These are phyloP conservation scores for Dryas integrifolia DNA, from an alignment of 331 rosid genomes.

Conservation along the genomic window DNA sequence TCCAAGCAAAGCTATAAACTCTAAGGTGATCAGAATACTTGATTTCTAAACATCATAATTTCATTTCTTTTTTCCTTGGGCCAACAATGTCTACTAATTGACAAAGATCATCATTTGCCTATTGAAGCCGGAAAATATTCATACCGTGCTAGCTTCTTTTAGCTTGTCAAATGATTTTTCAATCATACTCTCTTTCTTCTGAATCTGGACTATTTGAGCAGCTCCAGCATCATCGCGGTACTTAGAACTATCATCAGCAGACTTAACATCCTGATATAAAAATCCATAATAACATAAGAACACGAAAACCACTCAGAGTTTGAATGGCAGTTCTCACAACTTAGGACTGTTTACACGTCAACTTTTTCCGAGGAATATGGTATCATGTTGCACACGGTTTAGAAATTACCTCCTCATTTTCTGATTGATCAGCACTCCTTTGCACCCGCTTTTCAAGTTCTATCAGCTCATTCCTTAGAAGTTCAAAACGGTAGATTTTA, in stretches of 20 bases:
- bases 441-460: conserved; percentile 88
- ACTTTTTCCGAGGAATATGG: neutral
- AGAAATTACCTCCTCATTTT: conserved; percentile 56
- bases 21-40: neutral
- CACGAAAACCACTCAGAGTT: neutral
- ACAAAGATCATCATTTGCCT: conserved; percentile 19
- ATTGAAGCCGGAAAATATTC: conserved; percentile 23
- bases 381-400: conserved; percentile 1
- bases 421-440: conserved; percentile 70
- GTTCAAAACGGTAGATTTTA: conserved; percentile 83
- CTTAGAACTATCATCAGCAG: conserved; percentile 42
- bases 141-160: conserved; percentile 79
- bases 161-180: conserved; percentile 79
- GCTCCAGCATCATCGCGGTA: conserved; percentile 35
- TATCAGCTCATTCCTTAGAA: conserved; percentile 70
- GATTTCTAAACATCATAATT: no score
- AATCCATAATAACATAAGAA: conserved; percentile 9
- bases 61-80: no score
- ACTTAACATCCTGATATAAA: conserved; percentile 48
- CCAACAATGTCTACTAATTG: neutral
- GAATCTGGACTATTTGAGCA: conserved; percentile 52
- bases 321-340: neutral
- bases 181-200: conserved; percentile 59
- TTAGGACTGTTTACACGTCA: neutral
- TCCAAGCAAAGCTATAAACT: neutral